These are phyloP conservation scores for Trichoderma citrinoviride DNA, from an alignment of 2,329 filamentous ascomycete genomes.

Conservation along the genomic window DNA sequence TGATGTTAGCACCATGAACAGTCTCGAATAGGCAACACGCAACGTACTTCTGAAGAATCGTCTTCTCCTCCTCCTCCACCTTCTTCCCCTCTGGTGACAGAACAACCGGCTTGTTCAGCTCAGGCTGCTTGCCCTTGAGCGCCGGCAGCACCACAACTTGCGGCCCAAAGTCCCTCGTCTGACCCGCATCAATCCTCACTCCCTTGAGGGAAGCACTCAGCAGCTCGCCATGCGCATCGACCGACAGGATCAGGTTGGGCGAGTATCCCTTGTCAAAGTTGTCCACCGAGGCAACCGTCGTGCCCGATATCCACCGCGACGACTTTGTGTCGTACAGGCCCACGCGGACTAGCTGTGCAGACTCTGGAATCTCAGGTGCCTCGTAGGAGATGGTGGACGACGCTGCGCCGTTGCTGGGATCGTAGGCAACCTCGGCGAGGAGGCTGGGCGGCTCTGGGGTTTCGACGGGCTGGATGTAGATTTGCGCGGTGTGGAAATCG, in stretches of 20 bases:
- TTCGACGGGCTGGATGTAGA: constrained; percentile 55
- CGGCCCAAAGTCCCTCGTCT: constrained; percentile 64
- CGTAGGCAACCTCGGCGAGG: constrained; percentile 59
- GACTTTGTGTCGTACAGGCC: constrained; percentile 54
- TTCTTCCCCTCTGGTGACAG: constrained; percentile 59
- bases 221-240: constrained; percentile 46
- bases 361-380: constrained; percentile 50
- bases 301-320: constrained; percentile 51
- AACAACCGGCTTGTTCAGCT: constrained; percentile 63
- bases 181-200: constrained; percentile 60
- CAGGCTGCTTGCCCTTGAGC: constrained; percentile 52
- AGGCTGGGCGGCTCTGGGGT: constrained; percentile 37
- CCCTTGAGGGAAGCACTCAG: constrained; percentile 54
- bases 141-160: constrained; percentile 52
- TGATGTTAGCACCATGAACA: constrained; percentile 35
- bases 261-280: constrained; percentile 62
- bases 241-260: constrained; percentile 53
- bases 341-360: constrained; percentile 52
- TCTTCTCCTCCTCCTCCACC: constrained; percentile 58
- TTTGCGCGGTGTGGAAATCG: constrained; percentile 45
- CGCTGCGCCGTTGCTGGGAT: constrained; percentile 42
- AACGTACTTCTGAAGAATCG: constrained; percentile 65
- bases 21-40: not conserved
- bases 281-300: constrained; percentile 52
- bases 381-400: constrained; percentile 55